Percentiles rank a stretch among this genome's conserved stretches.
These are phyloP conservation scores for Tetrastigma voinierianum DNA, from an alignment of 164 flowering plant genomes.

Conservation along the genomic window DNA sequence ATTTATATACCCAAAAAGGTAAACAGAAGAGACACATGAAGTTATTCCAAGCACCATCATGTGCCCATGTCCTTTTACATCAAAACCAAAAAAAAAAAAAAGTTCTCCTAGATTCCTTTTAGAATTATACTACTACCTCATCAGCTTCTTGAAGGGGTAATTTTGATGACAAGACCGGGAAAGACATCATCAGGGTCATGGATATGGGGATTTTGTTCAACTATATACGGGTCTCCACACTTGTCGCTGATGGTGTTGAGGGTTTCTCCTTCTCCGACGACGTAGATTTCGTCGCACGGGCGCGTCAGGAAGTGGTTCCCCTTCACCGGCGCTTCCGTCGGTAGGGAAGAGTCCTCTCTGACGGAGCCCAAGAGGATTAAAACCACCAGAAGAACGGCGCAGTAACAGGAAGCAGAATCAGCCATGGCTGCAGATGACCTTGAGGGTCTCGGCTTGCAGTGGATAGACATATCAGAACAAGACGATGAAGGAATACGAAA, in stretches of 20 bases:
- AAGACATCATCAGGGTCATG: conserved; percentile 50
- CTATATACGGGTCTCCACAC: conserved; percentile 53
- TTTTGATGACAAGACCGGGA: conserved; percentile 44
- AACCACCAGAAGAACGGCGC: conserved; percentile 19
- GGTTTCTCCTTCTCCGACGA: conserved; percentile 56
- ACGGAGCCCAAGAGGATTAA: conserved; percentile 23
- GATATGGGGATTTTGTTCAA: conserved; percentile 53
- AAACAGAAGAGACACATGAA: too few relatives aligned
- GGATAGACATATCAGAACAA: too few relatives aligned
- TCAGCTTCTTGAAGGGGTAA: conserved; percentile 20
- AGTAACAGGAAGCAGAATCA: conserved; percentile 34
- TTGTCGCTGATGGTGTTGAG: conserved; percentile 51
- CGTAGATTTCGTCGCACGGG: conserved; percentile 50
- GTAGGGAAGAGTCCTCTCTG: conserved; percentile 3
- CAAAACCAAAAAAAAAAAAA: background rate
- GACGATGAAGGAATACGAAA: background rate
- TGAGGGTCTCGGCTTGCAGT: background rate
- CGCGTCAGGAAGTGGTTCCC: conserved; percentile 16
- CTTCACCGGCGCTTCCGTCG: background rate
- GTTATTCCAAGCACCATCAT: too few relatives aligned
- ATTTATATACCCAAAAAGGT: too few relatives aligned
- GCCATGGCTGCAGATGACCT: conserved; percentile 1
- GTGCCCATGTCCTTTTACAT: too few relatives aligned
- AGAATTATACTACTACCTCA: background rate
- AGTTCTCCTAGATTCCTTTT: background rate